These are phyloP conservation scores for Ustilago bromivora DNA, from an alignment of 1,284 basidiomycete genomes.

Conservation along the genomic window DNA sequence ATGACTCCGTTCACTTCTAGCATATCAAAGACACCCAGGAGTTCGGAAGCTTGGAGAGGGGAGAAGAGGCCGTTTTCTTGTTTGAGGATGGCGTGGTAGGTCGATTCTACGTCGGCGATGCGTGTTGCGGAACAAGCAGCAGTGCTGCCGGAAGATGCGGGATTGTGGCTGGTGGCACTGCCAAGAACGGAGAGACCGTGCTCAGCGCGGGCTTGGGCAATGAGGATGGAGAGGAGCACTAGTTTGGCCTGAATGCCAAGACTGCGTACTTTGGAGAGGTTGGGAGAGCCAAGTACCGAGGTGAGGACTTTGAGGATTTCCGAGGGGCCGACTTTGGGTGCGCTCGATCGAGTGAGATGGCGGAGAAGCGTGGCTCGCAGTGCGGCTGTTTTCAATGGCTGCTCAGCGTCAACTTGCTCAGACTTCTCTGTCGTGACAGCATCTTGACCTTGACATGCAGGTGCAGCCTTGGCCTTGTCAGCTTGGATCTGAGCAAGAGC, in stretches of 20 bases:
- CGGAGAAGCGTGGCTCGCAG: constrained; percentile 38
- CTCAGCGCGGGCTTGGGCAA: constrained; percentile 48
- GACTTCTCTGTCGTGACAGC: background rate
- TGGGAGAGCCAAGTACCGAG: constrained; percentile 61
- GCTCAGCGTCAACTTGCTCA: constrained; percentile 11
- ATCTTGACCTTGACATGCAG: background rate
- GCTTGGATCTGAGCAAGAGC: constrained; percentile 35
- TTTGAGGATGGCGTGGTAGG: constrained; percentile 58
- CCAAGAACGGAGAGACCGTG: constrained; percentile 47
- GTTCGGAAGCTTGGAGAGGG: constrained; percentile 59
- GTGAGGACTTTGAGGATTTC: constrained; percentile 67
- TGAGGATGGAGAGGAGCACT: constrained; percentile 59
- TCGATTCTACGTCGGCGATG: constrained; percentile 59
- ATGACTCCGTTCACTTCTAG: constrained; percentile 66
- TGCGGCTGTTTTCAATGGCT: constrained; percentile 7
- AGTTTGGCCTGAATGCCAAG: constrained; percentile 67
- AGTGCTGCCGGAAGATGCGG: background rate
- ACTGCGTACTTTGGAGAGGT: constrained; percentile 59
- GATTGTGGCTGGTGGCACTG: constrained; percentile 6
- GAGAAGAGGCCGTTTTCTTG: constrained; percentile 53
- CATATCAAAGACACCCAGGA: constrained; percentile 65
- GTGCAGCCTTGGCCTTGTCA: background rate
- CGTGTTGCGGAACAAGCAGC: constrained; percentile 16
- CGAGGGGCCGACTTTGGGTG: constrained; percentile 62
- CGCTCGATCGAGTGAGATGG: constrained; percentile 50